Conservation (phyloP, 2,329 filamentous ascomycete genomes). For the Dryadomyces quercus-mongolicae region DNA sequence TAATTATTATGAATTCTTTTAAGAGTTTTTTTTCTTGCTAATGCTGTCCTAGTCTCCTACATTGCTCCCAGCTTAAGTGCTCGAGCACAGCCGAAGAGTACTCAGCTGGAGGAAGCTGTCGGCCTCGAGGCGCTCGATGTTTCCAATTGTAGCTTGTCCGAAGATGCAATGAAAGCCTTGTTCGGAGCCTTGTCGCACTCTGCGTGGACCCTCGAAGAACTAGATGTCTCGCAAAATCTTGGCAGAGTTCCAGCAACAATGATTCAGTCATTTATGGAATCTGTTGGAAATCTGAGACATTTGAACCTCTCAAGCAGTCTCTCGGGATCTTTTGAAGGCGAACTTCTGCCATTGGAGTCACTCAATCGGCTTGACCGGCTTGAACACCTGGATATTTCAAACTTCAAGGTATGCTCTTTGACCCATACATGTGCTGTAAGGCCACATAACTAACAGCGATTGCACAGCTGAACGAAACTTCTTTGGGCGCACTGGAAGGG, state of each 20-base stretch:
- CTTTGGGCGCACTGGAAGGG: conserved; percentile 30
- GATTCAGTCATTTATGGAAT: conserved; percentile 29
- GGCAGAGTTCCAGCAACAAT: conserved; percentile 37
- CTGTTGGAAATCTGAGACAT: conserved; percentile 30
- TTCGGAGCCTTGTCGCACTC: conserved; percentile 31
- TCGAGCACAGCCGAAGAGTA: not conserved
- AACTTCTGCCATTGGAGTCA: conserved; percentile 33
- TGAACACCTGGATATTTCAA: conserved; percentile 41
- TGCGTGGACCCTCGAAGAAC: conserved; percentile 25
- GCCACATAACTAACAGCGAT: not conserved
- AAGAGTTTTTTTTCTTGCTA: conserved; percentile 2
- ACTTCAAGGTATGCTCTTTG: conserved; percentile 31
- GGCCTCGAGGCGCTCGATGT: conserved; percentile 36
- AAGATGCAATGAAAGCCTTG: conserved; percentile 32
- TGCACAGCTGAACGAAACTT: conserved; percentile 22
- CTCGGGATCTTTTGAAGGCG: conserved; percentile 29
- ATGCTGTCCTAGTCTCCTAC: conserved; percentile 1
- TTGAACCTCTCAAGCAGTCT: conserved; percentile 40
- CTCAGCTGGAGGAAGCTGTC: conserved; percentile 12
- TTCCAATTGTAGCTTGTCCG: conserved; percentile 37
- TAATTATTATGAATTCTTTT: conserved; percentile 13
- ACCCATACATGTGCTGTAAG: not conserved
- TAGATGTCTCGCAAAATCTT: conserved; percentile 41
- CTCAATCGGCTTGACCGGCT: conserved; percentile 31
- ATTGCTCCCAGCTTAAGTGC: conserved; percentile 5